Evolutionary conservation across 73 alveolate genomes (phyloP), one percentile per base, ranked within the genome.

Genomic region (Durusdinium trenchii): DNA sequence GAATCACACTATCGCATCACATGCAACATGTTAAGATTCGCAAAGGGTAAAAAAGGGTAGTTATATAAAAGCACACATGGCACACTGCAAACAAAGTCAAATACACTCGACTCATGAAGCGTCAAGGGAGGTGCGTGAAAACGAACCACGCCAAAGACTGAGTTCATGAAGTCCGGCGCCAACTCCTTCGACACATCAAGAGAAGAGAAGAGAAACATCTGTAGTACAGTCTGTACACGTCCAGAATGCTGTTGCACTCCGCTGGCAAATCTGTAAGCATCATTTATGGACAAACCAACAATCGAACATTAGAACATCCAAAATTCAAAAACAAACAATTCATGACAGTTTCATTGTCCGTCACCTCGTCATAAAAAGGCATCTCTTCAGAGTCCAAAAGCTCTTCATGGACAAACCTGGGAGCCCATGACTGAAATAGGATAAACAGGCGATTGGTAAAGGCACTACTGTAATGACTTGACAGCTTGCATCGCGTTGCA

Each of bases 311-410:
- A 50, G 52, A 50, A 6, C 51, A 3, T 36, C 84, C 32, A 35
- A 48, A 3, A 71, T 36, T 9, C 28, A 14, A 71, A 36, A 32
- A 12, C 84, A 16, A 16, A 23, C 23, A 23, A 57, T 16, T 23
- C 69, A 57, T 16, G 79, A 6, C 42, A 28, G 79, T 28, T 64
- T 64, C 9, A 6, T 26, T 6, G 42, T 60, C 81, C 1, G 45
- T n/a, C 45, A 36, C 94, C 95, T 86, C 95, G 30, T 86, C 95
- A 28, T 86, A 86, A 64, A 86, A 86, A 35, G 95, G 95, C 95
- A 86, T 86, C 82, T 86, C 95, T 26, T 42, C 84, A 1, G 83
- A 51, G 62, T 86, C 95, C 82, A 86, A 30, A 6, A 86, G 95
- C 38, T 86, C 95, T 69, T 86, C 95, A 38, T 86, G 82, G 36